Evolutionary conservation across 2,329 filamentous ascomycete genomes (phyloP).

Genomic region (Ceratocystis albifundus): DNA sequence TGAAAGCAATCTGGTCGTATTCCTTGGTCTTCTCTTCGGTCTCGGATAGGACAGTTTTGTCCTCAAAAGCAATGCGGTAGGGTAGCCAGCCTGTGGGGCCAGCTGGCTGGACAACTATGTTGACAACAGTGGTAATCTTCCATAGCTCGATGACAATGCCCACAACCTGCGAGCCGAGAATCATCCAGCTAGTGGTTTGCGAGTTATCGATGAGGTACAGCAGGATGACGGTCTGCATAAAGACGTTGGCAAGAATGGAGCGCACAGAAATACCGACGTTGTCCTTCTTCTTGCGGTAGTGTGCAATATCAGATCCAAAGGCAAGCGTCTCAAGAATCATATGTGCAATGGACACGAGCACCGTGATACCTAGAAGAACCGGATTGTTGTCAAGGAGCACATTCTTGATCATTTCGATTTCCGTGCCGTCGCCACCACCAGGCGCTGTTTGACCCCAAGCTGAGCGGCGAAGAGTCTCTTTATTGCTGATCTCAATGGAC

Average conservation of each 20-base stretch:
- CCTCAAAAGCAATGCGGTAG: constrained; percentile 75
- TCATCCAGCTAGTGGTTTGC: constrained; percentile 98
- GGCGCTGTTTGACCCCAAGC: constrained; percentile 60
- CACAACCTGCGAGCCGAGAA: constrained; percentile 81
- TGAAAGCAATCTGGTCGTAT: constrained; percentile 95
- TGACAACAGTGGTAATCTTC: constrained; percentile 94
- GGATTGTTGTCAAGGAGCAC: constrained; percentile 89
- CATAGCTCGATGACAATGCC: constrained; percentile 62
- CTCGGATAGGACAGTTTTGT: constrained; percentile 91
- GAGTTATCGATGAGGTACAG: constrained; percentile 95
- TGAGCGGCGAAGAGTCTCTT: constrained; percentile 66
- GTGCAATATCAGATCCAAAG: constrained; percentile 93
- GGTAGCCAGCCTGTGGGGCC: constrained; percentile 60
- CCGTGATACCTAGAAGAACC: constrained; percentile 75
- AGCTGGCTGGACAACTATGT: constrained; percentile 67
- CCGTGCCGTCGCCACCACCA: constrained; percentile 74
- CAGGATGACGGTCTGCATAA: constrained; percentile 95
- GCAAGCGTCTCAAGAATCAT: constrained; percentile 92
- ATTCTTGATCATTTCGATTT: constrained; percentile 96
- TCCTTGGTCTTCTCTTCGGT: constrained; percentile 97
- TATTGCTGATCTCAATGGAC: constrained; percentile 75
- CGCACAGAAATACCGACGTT: constrained; percentile 93
- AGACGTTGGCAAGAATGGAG: constrained; percentile 90
- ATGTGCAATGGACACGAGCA: constrained; percentile 74
- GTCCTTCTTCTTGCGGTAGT: constrained; percentile 99